Base-by-base conservation (phyloP, 208 protist genomes). In the Trypanosoma grayi region DNA sequence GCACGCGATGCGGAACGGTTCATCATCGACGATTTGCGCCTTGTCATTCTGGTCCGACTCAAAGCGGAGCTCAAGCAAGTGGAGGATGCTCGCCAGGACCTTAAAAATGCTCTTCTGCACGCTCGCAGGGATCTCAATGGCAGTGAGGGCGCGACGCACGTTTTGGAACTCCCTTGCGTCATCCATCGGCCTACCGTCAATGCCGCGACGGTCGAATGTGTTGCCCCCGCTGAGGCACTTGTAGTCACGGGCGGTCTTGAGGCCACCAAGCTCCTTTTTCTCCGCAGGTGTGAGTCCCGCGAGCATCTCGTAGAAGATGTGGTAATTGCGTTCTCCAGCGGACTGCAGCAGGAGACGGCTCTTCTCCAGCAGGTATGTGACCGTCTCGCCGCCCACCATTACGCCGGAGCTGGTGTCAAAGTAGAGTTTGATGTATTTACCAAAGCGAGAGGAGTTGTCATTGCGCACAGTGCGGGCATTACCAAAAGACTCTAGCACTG, bases 281-380 rank as follows among this genome's bases (percentile, higher is more conserved):
- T 95, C 82, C 28, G 59, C 43, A 6, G 73, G 34, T 51, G 79
- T 73, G 51, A 89, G 69, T n/a, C 90, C 90, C 4, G 86, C 79
- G 22, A 97, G 75, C 68, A 98, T 90, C 76, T 98, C 92, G 70
- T 98, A 98, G 77, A 98, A 98, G 48, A 98, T 86, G 81, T 98
- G 95, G 72, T 96, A 98, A 79, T 93, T 97, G 45, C 95, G 83
- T 66, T 98, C 97, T 30, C 87, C 89, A 41, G 75, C 52, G 25
- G 78, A 75, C 67, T 98, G 96, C 37, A 76, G 73, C 27, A 98
- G 84, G 44, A 98, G 87, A 60, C 97, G 81, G 47, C 87, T 97
- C 66, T 89, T 97, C 75, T 98, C 97, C 13, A 98, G 79, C 9
- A 98, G 75, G 66, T 98, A 98, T 33, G 86, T 93, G 14, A 87